Evolutionary conservation across 495 filamentous ascomycete genomes (phyloP).

Genomic region (Aspergillus bridgeri): DNA sequence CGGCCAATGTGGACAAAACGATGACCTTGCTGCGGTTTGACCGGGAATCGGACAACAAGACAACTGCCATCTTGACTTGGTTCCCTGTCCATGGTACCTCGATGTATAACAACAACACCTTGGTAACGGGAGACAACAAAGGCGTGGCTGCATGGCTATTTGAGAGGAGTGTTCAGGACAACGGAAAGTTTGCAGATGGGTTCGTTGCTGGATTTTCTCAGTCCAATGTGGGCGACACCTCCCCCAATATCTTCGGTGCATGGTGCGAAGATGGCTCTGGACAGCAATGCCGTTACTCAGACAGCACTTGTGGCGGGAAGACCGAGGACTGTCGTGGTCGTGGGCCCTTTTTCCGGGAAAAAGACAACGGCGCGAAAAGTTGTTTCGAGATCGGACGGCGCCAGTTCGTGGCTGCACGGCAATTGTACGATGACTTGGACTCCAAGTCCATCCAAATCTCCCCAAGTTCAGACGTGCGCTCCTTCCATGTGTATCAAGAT

Average conservation of each 20-base stretch:
- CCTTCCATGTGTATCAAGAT: conserved; percentile 72
- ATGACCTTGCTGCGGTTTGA: conserved; percentile 82
- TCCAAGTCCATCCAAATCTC: conserved; percentile 40
- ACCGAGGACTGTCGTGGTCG: conserved; percentile 79
- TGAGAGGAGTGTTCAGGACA: conserved; percentile 63
- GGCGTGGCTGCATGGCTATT: conserved; percentile 86
- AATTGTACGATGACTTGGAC: conserved; percentile 55
- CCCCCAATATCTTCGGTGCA: conserved; percentile 84
- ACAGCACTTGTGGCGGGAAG: conserved; percentile 75
- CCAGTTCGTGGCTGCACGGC: conserved; percentile 61
- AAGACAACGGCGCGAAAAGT: conserved; percentile 67
- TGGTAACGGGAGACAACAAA: conserved; percentile 94
- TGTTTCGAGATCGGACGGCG: conserved; percentile 71
- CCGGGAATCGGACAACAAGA: conserved; percentile 65
- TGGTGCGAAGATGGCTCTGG: conserved; percentile 73
- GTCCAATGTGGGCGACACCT: conserved; percentile 89
- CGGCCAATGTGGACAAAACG: conserved; percentile 77
- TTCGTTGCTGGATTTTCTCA: conserved; percentile 95
- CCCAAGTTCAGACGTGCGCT: conserved; percentile 59
- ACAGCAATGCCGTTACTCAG: conserved; percentile 63
- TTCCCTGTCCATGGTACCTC: conserved; percentile 94
- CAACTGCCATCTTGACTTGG: conserved; percentile 81
- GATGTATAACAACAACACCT: conserved; percentile 87
- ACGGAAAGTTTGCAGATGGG: conserved; percentile 53
- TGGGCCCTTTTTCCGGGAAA: conserved; percentile 72